phyloP scores from a whole-genome alignment of 2,329 filamentous ascomycete genomes.

The Colletotrichum graminicola region DNA sequence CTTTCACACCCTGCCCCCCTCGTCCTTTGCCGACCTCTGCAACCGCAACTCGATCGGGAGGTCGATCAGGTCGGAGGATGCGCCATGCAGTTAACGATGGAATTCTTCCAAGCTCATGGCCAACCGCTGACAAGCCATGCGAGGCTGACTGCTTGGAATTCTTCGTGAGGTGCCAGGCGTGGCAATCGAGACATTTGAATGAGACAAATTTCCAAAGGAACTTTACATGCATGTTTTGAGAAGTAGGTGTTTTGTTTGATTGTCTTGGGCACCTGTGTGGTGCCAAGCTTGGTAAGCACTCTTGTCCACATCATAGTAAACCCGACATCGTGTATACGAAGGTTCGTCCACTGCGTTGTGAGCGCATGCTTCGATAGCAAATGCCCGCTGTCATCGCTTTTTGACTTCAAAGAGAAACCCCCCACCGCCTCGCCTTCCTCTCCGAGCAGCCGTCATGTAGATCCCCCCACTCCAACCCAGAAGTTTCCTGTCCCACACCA shows the following conservation, averaged over 20 bases:
- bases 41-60: background rate
- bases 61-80: background rate
- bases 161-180: background rate
- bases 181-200: background rate
- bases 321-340: background rate
- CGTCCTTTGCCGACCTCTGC: background rate
- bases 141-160: background rate
- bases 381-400: background rate
- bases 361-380: background rate
- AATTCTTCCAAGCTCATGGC: background rate
- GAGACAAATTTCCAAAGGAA: background rate
- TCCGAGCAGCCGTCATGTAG: conserved; percentile 9
- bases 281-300: background rate
- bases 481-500: background rate
- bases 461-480: background rate
- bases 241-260: background rate
- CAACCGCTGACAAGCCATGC: background rate
- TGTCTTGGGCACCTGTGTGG: background rate
- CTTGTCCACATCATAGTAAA: background rate
- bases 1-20: background rate
- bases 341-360: background rate
- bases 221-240: background rate
- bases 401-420: background rate
- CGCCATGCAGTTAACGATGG: background rate
- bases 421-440: background rate